Evolutionary conservation across 164 flowering plant species (phyloP).

Genomic region (Santalum album): DNA sequence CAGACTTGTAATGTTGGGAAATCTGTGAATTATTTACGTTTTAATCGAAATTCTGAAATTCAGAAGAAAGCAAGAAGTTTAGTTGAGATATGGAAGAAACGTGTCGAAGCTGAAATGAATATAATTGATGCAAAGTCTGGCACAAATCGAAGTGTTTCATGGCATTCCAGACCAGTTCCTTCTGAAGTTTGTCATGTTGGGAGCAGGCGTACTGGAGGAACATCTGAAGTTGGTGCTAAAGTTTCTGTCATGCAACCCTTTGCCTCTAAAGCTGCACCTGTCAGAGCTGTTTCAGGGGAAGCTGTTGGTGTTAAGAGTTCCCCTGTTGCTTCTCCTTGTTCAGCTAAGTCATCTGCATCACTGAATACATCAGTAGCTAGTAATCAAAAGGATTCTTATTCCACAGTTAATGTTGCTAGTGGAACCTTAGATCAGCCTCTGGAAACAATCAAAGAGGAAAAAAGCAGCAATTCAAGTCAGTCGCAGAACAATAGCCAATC

Average conservation of each 20-base stretch:
- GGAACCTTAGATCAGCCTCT: slow-evolving; percentile 25
- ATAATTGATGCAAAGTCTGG: slow-evolving; percentile 73
- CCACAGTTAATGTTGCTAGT: slow-evolving; percentile 12
- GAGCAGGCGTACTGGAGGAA: slow-evolving; percentile 31
- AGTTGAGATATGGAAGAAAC: slow-evolving; percentile 6
- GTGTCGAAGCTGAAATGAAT: slow-evolving; percentile 56
- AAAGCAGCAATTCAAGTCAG: slow-evolving; percentile 25
- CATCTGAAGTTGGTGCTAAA: slow-evolving; percentile 48
- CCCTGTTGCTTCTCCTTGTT: neutral
- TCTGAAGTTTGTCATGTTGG: slow-evolving; percentile 60
- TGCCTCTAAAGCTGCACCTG: slow-evolving; percentile 37
- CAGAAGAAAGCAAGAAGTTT: slow-evolving; percentile 50
- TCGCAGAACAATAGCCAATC: slow-evolving; percentile 8
- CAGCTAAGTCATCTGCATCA: slow-evolving; percentile 2
- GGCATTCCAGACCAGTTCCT: slow-evolving; percentile 47
- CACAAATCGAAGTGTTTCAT: slow-evolving; percentile 42
- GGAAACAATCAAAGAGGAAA: slow-evolving; percentile 34
- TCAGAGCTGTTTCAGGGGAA: slow-evolving; percentile 44
- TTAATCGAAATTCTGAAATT: slow-evolving; percentile 48
- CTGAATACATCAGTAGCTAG: neutral
- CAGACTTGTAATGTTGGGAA: slow-evolving; percentile 81
- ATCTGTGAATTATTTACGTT: slow-evolving; percentile 51
- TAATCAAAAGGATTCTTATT: slow-evolving; percentile 20
- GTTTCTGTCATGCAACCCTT: slow-evolving; percentile 42
- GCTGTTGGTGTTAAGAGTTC: slow-evolving; percentile 1